A percentile compares a stretch with the other conserved stretches of the same genome.
Evolutionary conservation across 352 stramenopile genomes (phyloP).

Genomic region (Globisporangium megalacanthum): DNA sequence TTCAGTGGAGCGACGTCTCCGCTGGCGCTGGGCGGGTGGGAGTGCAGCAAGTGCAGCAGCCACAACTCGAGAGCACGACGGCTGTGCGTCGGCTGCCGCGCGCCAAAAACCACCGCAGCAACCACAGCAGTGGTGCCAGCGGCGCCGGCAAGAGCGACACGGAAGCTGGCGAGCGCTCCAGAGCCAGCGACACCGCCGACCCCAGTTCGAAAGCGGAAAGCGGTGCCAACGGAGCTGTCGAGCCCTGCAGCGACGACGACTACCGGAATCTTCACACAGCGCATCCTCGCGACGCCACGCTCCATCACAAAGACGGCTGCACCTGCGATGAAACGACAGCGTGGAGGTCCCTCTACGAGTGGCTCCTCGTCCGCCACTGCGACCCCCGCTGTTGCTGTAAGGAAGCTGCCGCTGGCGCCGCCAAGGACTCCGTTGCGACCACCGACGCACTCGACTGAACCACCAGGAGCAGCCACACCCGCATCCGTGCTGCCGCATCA

Average conservation of each 20-base stretch:
- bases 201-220: background rate
- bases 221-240: background rate
- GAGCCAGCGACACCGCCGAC: slow-evolving; percentile 6
- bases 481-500: background rate
- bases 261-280: background rate
- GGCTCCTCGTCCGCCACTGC: background rate
- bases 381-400: background rate
- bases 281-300: slow-evolving; percentile 13
- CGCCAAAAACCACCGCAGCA: slow-evolving; percentile 18
- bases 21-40: slow-evolving; percentile 29
- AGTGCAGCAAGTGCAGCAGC: slow-evolving; percentile 44
- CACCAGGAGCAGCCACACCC: background rate
- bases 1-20: slow-evolving; percentile 9
- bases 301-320: slow-evolving; percentile 5
- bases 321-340: slow-evolving; percentile 8
- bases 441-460: background rate
- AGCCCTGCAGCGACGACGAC: slow-evolving; percentile 3
- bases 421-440: slow-evolving; percentile 6
- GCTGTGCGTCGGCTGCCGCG: slow-evolving; percentile 42
- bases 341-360: background rate
- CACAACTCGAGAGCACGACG: slow-evolving; percentile 41
- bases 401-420: slow-evolving; percentile 11
- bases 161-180: background rate
- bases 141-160: background rate
- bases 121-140: background rate